Percentiles rank a stretch among this genome's conserved stretches.
These are phyloP conservation scores for Tardiomyces blankii DNA, from an alignment of 1,139 yeast species.

Conservation along the genomic window DNA sequence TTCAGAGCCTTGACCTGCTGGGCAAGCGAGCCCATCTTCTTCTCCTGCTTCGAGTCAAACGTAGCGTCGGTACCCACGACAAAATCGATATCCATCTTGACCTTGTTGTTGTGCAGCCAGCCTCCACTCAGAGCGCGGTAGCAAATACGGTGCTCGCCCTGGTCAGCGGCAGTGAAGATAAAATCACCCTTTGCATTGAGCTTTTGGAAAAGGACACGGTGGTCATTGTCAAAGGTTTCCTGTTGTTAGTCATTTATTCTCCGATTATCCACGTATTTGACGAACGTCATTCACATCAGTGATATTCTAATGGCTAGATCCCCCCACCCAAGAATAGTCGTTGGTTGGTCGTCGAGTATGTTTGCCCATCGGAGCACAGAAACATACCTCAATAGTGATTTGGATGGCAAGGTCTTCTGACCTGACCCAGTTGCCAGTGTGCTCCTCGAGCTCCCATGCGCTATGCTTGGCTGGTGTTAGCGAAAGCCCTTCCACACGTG, in stretches of 20 bases:
- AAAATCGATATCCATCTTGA: slow-evolving; percentile 37
- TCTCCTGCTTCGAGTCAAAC: slow-evolving; percentile 42
- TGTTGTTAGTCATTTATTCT: background rate
- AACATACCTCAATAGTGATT: slow-evolving; percentile 35
- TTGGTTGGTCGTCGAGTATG: too few species aligned
- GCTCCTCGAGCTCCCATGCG: slow-evolving; percentile 44
- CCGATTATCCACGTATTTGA: too few species aligned
- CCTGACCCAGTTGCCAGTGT: slow-evolving; percentile 33
- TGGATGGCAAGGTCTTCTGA: slow-evolving; percentile 37
- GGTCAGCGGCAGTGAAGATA: slow-evolving; percentile 55
- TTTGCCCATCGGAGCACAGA: too few species aligned
- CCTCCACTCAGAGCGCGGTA: slow-evolving; percentile 53
- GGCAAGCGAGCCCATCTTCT: slow-evolving; percentile 38
- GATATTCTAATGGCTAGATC: too few species aligned
- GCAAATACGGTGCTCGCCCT: slow-evolving; percentile 68
- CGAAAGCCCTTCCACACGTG: slow-evolving; percentile 3
- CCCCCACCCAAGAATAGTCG: too few species aligned
- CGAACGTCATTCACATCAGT: too few species aligned
- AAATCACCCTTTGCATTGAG: slow-evolving; percentile 51
- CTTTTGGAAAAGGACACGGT: slow-evolving; percentile 57
- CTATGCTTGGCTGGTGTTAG: slow-evolving; percentile 31
- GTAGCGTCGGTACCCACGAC: slow-evolving; percentile 39
- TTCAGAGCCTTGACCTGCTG: slow-evolving; percentile 42
- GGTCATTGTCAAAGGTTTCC: slow-evolving; percentile 56
- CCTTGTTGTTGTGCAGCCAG: slow-evolving; percentile 42